Base-by-base conservation (phyloP, 2,329 filamentous ascomycete species). In the Akanthomyces uredinophilus region DNA sequence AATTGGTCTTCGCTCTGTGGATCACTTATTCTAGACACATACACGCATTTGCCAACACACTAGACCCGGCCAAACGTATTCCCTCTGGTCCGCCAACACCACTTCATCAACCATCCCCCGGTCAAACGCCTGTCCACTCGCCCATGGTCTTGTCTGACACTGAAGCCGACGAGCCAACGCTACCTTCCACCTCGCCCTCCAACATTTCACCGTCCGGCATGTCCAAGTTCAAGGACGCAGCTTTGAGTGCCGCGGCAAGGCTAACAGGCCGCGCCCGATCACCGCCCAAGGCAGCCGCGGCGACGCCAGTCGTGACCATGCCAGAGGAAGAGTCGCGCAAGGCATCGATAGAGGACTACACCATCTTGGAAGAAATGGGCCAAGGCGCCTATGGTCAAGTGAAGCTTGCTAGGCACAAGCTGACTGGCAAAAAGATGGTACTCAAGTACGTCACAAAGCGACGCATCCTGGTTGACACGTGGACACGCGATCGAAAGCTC, bases 391-490 rank as follows among this genome's bases (percentile, higher is more conserved):
- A 99, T 72, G 95, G 95, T 2, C 94, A 99, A 75, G 95, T 99
- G 63, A 99, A 99, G 74, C 83, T 99, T 53, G 94, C 91, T 58
- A 87, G 93, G 35, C 90, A 95, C 77, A 96, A 93, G 77, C 86
- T 87, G 69, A 86, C 83, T 57, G 86, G 85, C 58, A 90, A 88
- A 72, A 96, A 96, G 75, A 90, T 96, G 65, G 94, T 99, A 22
- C 83, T 99, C 71, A 99, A 99, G 74, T 99, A 96, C 73, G 95
- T 99, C 55, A 98, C 95, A 5, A 99, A 99, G 77, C 87, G 91
- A 63, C 90, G 94, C 50, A 99, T 99, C 73, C 83, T 99, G 16
- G 94, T 99, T 65, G 95, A 99, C 76, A 99, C 95, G 0, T 99
- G 95, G 95, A 98, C 94, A 37, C 87, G 95, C 62, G 95, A 99